Base-by-base conservation (phyloP, 441 rosid species). In the Bruguiera hainesii region DNA sequence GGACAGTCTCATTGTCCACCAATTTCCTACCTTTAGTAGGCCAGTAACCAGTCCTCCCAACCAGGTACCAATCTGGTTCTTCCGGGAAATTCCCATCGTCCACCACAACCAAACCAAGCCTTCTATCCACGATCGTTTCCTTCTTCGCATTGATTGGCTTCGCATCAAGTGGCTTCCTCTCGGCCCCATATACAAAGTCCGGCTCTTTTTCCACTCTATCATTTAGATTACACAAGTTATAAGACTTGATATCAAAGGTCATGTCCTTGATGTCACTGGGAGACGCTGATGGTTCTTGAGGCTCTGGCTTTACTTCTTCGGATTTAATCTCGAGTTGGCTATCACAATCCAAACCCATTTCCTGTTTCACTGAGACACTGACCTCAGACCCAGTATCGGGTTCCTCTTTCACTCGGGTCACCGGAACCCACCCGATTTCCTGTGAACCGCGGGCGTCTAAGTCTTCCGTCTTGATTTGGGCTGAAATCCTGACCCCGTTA, bases 21-120 rank as follows among this genome's bases (percentile, higher is more conserved):
- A 85, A 16, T 61, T 79, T 88, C 69, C 83, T 84, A 56, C 91
- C 94, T 82, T 84, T 86, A 3, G 80, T 72, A 81, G 65, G 39
- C 79, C 88, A 1, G 79, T 83, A 1, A 88, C 83, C 68, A 16
- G 81, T 71, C 42, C 88, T 73, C 28, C 88, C 95, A 18, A 83
- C 91, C 70, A 86, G 77, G 66, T 59, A 82, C 88, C 89, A 84
- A 46, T 84, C 87, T 0, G 68, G 61, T 26, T 84, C 86, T 67
- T 80, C 83, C 0, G 85, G 85, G 3, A 83, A 83, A 53, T 88
- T 91, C 0, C 80, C 76, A 1, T 77, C 86, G 33, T 86, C 86
- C 53, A 83, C 82, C 16, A 56, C 37, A 35, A 52, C 76, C 11
- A 73, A 73, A 68, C 73, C 55, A 7, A 51, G 30, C 60, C 68